Evolutionary conservation across 2,329 filamentous ascomycete species (phyloP), one percentile per base, ranked within the genome.

Genomic region (Lachnellula suecica): DNA sequence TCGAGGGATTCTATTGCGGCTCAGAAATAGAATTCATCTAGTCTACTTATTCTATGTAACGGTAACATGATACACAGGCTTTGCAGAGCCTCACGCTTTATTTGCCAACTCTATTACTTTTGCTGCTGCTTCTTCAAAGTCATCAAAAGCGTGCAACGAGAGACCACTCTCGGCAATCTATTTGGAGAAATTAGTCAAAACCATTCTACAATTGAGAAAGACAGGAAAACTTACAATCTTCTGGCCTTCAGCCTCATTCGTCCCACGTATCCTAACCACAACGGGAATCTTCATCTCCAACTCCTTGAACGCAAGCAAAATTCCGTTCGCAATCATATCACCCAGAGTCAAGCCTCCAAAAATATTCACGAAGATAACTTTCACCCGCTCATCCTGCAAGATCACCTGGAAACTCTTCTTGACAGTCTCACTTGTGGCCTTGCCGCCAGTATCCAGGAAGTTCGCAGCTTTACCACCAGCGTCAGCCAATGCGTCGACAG

Each of bases 371-470:
- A 87, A 87, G 19, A 88, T 79, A 20, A 88, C 84, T 61, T 82
- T 85, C 7, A 95, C 89, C 25, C 89, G 76, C 2, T 78, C 70
- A 62, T 96, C 91, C 4, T 77, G 74, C 42, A 91, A 73, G 17
- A 96, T 83, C 11, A 92, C 79, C 51, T 84, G 79, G 66, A 96
- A 94, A 1, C 84, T 85, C 51, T 83, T 82, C 65, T 87, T 85
- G 60, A 96, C 90, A 0, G 91, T 96, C 58, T 87, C 83, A 25
- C 82, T 82, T 0, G 91, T 96, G 0, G 91, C 91, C 68, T 95
- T 94, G 31, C 91, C 91, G 24, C 92, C 91, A 0, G 89, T 95
- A 68, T 96, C 91, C 49, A 96, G 78, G 68, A 96, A 96, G 63
- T 96, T 96, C 10, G 89, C 83, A 22, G 86, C 86, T 29, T 76